phyloP scores from a whole-genome alignment of 1,139 yeast species.

The Arxiozyma bovina region DNA sequence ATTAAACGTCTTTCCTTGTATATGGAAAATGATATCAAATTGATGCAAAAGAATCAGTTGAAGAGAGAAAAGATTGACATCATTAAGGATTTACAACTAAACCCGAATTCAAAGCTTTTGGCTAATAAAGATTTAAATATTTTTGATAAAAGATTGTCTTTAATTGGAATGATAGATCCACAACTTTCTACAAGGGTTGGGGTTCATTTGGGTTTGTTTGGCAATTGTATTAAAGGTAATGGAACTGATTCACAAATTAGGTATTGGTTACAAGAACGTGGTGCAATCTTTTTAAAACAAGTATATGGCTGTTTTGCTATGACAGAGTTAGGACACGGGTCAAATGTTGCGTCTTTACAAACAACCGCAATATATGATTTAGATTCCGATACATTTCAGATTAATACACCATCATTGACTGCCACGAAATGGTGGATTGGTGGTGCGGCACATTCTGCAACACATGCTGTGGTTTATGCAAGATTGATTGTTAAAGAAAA shows the following conservation, averaged over 20 bases:
- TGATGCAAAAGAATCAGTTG: slow-evolving; percentile 15
- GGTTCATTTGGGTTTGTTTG: slow-evolving; percentile 63
- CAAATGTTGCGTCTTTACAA: slow-evolving; percentile 85
- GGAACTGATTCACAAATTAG: slow-evolving; percentile 53
- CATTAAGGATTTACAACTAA: slow-evolving; percentile 20
- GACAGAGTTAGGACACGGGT: slow-evolving; percentile 93
- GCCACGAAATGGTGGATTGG: slow-evolving; percentile 99
- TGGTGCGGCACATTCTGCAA: slow-evolving; percentile 91
- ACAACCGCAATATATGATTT: slow-evolving; percentile 81
- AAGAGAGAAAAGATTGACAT: slow-evolving; percentile 16
- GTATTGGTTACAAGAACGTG: slow-evolving; percentile 70
- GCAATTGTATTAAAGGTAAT: slow-evolving; percentile 61
- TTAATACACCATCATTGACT: slow-evolving; percentile 81
- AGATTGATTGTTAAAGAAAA: slow-evolving; percentile 70
- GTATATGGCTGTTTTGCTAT: slow-evolving; percentile 87
- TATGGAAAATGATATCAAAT: slow-evolving; percentile 38
- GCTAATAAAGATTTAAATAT: slow-evolving; percentile 32
- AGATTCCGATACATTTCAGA: slow-evolving; percentile 54
- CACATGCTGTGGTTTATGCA: slow-evolving; percentile 75
- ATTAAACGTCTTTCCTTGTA: slow-evolving; percentile 43
- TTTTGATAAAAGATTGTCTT: slow-evolving; percentile 36
- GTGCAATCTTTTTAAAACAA: slow-evolving; percentile 54
- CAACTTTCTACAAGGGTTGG: slow-evolving; percentile 60
- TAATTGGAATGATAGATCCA: slow-evolving; percentile 44
- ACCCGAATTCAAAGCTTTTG: slow-evolving; percentile 13